Percentiles rank a stretch among this genome's conserved stretches.
Conservation (phyloP, 805 yeast species). For the Starmerella riodocensis region DNA sequence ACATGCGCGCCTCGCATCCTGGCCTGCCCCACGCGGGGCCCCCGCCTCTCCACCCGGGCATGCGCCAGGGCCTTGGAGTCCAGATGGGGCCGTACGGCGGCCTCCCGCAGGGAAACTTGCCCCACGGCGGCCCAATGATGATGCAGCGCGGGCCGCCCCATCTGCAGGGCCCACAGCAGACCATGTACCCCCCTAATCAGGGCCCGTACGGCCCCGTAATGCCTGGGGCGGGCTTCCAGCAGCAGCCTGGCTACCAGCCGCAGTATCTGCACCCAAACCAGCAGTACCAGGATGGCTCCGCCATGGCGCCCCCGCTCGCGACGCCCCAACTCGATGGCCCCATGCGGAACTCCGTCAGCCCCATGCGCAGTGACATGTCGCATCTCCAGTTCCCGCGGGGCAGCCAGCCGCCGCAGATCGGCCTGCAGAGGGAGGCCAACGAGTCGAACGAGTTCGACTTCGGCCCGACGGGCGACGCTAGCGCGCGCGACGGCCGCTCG, state of each 20-base stretch:
- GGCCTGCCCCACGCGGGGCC: background rate
- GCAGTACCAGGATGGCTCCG: background rate
- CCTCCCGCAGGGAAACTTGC: too few relatives aligned
- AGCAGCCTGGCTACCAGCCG: background rate
- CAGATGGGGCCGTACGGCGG: too few relatives aligned
- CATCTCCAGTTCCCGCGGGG: background rate
- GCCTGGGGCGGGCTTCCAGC: background rate
- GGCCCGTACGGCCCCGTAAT: too few relatives aligned
- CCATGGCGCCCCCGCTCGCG: background rate
- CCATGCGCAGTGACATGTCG: too few relatives aligned
- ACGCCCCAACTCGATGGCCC: background rate
- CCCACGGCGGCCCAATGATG: too few relatives aligned
- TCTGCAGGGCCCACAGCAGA: too few relatives aligned
- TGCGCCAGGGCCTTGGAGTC: background rate
- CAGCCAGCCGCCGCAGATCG: slow-evolving; percentile 2
- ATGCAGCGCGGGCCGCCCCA: too few relatives aligned
- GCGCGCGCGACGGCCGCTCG: background rate
- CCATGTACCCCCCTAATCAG: too few relatives aligned
- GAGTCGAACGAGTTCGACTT: slow-evolving; percentile 9
- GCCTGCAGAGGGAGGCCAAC: slow-evolving; percentile 2
- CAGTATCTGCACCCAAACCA: background rate
- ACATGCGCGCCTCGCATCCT: too few relatives aligned
- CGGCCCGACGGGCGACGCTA: slow-evolving; percentile 1
- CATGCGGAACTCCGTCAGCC: background rate
- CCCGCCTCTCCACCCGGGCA: background rate